A percentile compares a stretch with the other conserved stretches of the same genome.
These are phyloP conservation scores for Scytalidium sp. DNA, from an alignment of 2,329 filamentous ascomycete species.

Conservation along the genomic window DNA sequence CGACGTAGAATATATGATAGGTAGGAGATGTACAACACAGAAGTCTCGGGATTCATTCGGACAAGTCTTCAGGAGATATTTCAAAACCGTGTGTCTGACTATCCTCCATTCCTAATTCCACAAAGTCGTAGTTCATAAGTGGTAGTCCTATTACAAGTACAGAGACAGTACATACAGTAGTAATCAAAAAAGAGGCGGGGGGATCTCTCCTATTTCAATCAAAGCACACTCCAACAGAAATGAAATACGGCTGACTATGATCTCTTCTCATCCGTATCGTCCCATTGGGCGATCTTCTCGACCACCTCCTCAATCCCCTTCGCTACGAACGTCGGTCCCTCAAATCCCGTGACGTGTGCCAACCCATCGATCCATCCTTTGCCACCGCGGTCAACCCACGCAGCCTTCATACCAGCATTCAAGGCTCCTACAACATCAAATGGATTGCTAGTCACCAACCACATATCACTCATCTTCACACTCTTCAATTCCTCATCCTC, in stretches of 20 bases:
- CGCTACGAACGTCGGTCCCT: slow-evolving; percentile 52
- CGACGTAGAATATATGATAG: no score
- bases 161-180: no score
- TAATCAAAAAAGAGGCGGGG: no score
- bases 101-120: no score
- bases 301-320: slow-evolving; percentile 57
- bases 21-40: no score
- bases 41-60: no score
- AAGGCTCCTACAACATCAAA: slow-evolving; percentile 69
- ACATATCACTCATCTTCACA: slow-evolving; percentile 47
- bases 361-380: slow-evolving; percentile 64
- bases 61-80: no score
- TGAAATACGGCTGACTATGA: not conserved
- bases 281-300: slow-evolving; percentile 28
- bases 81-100: no score
- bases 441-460: slow-evolving; percentile 70
- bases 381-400: slow-evolving; percentile 63
- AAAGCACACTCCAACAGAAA: not conserved
- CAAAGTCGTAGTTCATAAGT: no score
- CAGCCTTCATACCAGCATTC: slow-evolving; percentile 57
- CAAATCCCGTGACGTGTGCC: slow-evolving; percentile 38
- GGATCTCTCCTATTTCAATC: no score
- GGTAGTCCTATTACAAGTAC: no score
- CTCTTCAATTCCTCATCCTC: slow-evolving; percentile 16
- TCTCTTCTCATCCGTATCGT: slow-evolving; percentile 24